These are phyloP conservation scores for Fusarium xyrophilum DNA, from an alignment of 2,329 filamentous ascomycete species.

Conservation along the genomic window DNA sequence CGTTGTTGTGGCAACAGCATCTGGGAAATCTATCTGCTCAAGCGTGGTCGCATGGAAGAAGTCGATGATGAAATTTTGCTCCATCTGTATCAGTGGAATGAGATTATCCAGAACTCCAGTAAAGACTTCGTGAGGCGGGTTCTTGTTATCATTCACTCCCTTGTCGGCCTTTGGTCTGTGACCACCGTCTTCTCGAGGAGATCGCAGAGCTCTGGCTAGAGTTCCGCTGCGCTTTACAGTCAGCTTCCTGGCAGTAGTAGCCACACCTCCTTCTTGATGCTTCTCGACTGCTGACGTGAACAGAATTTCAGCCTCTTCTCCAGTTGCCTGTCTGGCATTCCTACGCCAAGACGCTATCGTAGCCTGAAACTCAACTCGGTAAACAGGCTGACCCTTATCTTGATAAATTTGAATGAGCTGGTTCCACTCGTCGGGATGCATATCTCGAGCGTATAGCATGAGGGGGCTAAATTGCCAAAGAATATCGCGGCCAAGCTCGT, in stretches of 20 bases:
- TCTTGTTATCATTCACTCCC: conserved; percentile 66
- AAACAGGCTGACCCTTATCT: conserved; percentile 75
- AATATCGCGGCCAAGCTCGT: conserved; percentile 73
- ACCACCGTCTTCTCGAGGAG: conserved; percentile 68
- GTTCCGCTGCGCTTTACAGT: conserved; percentile 96
- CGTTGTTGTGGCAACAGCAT: conserved; percentile 70
- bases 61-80: conserved; percentile 97
- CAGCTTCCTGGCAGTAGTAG: conserved; percentile 79
- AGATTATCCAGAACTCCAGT: conserved; percentile 80
- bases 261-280: conserved; percentile 78
- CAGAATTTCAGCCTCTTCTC: conserved; percentile 82
- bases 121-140: conserved; percentile 83
- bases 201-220: conserved; percentile 74
- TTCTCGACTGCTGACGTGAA: conserved; percentile 87
- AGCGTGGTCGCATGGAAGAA: conserved; percentile 95
- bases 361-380: conserved; percentile 81
- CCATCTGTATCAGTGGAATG: conserved; percentile 82
- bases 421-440: conserved; percentile 83
- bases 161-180: conserved; percentile 61
- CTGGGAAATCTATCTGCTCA: conserved; percentile 81
- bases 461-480: conserved; percentile 90
- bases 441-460: conserved; percentile 86
- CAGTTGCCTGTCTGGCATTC: conserved; percentile 74
- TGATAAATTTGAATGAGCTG: conserved; percentile 81
- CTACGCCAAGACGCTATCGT: conserved; percentile 81